phyloP scores from a whole-genome alignment of 2,329 filamentous ascomycete species.

The Claviceps spartinae region DNA sequence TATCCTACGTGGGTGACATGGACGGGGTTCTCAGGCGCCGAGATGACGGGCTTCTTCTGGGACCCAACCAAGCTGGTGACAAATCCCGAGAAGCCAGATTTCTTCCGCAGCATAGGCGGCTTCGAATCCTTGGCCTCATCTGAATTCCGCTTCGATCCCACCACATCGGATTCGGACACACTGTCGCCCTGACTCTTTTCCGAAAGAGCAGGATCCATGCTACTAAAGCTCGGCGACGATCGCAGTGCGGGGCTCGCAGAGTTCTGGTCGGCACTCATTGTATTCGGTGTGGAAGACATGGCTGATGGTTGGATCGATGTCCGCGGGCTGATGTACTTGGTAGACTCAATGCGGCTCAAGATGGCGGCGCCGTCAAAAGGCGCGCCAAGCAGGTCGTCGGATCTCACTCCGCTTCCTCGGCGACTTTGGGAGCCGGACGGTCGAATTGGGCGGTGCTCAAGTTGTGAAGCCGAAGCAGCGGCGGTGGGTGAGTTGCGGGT shows the following conservation, averaged over 20 bases:
- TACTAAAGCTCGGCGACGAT: slow-evolving; percentile 44
- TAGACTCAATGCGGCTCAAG: slow-evolving; percentile 45
- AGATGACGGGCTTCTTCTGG: slow-evolving; percentile 83
- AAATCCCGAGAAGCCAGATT: slow-evolving; percentile 77
- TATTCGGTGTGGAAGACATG: slow-evolving; percentile 23
- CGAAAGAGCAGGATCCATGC: slow-evolving; percentile 25
- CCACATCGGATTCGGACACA: slow-evolving; percentile 28
- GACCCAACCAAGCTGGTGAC: slow-evolving; percentile 74
- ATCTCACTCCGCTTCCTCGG: slow-evolving; percentile 17
- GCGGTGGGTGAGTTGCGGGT: slow-evolving; percentile 6
- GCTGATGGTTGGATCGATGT: slow-evolving; percentile 17
- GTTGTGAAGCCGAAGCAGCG: slow-evolving; percentile 6
- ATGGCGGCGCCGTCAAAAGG: slow-evolving; percentile 52
- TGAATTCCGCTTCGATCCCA: slow-evolving; percentile 58
- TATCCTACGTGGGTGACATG: slow-evolving; percentile 97
- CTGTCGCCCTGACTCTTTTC: slow-evolving; percentile 22
- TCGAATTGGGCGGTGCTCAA: slow-evolving; percentile 10
- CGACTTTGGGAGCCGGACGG: slow-evolving; percentile 9
- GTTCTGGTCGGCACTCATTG: slow-evolving; percentile 40
- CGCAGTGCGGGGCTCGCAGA: slow-evolving; percentile 41
- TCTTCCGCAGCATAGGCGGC: slow-evolving; percentile 56
- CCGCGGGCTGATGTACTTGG: slow-evolving; percentile 24
- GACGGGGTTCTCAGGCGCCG: slow-evolving; percentile 93
- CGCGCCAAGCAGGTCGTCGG: slow-evolving; percentile 49
- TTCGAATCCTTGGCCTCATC: slow-evolving; percentile 60